Evolutionary conservation across 768 basidiomycete genomes (phyloP), one percentile per base, ranked within the genome.

Genomic region (Coprinopsis strossmayeri): DNA sequence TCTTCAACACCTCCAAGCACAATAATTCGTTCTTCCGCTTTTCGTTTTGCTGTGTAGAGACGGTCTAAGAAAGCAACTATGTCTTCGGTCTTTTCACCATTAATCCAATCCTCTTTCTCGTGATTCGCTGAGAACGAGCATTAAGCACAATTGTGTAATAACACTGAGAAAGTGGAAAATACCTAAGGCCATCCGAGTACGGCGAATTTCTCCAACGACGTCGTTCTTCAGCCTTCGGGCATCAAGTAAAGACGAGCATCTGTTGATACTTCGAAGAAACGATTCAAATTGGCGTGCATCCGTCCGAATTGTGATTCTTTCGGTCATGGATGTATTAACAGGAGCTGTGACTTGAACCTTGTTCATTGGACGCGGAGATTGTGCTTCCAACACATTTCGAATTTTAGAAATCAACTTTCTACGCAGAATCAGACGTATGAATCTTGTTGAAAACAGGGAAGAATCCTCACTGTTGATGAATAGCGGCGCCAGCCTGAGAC

Each of bases 151-250:
- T 32, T 32, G 30, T 32, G 9, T 32, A 7, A 15, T 32, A 32
- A 15, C n/a, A n/a, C n/a, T n/a, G 12, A 32, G 15, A 30, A 15
- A 46, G 41, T 3, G 5, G 30, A 40, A 50, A 72, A 49, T 58
- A 90, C 90, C 85, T 17, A 91, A 73, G 25, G 85, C 61, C 32
- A 83, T 57, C 44, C 88, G 77, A 5, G 91, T 93, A 57, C 82
- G 75, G 51, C 95, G 68, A 35, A 95, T 89, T 68, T 97, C 93
- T n/a, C 89, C 79, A 53, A 87, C 81, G 28, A 99, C 77, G 57
- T 99, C 96, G 54, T 90, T 94, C 67, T 94, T 88, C 32, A 98
- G 66, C 20, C 94, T 74, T 47, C 92, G 77, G 2, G 93, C 93
- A 59, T 99, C 96, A 26, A 93, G 64, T 4, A 97, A 70, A 3